Evolutionary conservation across 108 stramenopile genomes (phyloP).

Genomic region (Schizochytrium sp.): DNA sequence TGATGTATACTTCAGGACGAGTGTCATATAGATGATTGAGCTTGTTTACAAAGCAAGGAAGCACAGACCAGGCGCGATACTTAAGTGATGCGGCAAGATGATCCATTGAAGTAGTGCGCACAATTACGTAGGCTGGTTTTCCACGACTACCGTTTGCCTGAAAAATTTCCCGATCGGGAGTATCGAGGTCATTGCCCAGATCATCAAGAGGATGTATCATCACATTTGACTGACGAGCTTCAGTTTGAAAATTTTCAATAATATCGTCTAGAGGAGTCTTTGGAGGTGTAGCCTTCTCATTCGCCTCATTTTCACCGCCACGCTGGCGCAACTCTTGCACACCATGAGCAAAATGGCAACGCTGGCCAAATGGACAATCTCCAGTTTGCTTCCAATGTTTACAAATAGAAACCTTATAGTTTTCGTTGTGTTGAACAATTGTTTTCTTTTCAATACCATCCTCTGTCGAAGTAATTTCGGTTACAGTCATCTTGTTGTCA

Average conservation of each 20-base stretch:
- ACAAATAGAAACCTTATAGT: slow-evolving; percentile 87
- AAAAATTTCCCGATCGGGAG: slow-evolving; percentile 32
- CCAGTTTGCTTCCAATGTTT: slow-evolving; percentile 88
- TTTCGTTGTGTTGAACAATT: slow-evolving; percentile 82
- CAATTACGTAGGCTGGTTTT: slow-evolving; percentile 9
- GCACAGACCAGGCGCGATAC: slow-evolving; percentile 42
- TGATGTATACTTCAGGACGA: slow-evolving; percentile 33
- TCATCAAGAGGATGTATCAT: not conserved
- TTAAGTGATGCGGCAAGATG: slow-evolving; percentile 46
- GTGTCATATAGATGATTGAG: slow-evolving; percentile 23
- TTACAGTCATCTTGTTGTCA: slow-evolving; percentile 25
- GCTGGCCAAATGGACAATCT: slow-evolving; percentile 86
- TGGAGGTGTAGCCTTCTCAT: slow-evolving; percentile 63
- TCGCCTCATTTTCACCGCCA: slow-evolving; percentile 71
- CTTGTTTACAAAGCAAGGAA: slow-evolving; percentile 45
- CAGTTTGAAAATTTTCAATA: slow-evolving; percentile 26
- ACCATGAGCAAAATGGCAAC: slow-evolving; percentile 86
- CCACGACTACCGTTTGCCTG: not conserved
- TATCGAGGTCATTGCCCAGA: slow-evolving; percentile 35
- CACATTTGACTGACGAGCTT: not conserved
- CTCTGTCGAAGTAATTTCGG: slow-evolving; percentile 37
- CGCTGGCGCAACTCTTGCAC: slow-evolving; percentile 81
- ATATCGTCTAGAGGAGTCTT: slow-evolving; percentile 19
- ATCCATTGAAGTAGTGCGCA: not conserved
- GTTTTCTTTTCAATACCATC: slow-evolving; percentile 55